Evolutionary conservation across 1,284 basidiomycete genomes (phyloP).

Genomic region (Fistulinella cinereoalba): DNA sequence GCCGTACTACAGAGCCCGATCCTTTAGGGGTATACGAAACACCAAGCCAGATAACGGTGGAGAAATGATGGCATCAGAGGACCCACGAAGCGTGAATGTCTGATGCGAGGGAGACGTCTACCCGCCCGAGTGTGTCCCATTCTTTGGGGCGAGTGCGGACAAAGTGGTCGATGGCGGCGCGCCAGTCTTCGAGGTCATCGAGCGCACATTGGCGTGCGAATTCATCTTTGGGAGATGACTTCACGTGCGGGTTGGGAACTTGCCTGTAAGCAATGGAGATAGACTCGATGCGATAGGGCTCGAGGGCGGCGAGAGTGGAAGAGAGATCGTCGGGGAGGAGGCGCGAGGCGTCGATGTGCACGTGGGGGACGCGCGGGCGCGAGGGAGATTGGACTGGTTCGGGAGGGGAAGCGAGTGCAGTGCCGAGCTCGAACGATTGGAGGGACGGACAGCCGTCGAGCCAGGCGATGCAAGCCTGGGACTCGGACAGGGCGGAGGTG

Average conservation of each 20-base stretch:
- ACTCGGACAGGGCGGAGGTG: constrained; percentile 14
- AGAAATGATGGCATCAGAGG: constrained; percentile 12
- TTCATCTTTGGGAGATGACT: constrained; percentile 16
- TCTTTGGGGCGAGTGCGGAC: constrained; percentile 11
- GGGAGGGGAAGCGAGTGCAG: constrained; percentile 17
- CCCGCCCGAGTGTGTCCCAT: constrained; percentile 16
- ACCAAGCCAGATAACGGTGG: too few relatives aligned
- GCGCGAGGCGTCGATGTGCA: constrained; percentile 31
- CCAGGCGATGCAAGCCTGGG: constrained; percentile 27
- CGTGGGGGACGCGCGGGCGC: constrained; percentile 16
- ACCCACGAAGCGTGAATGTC: constrained; percentile 23
- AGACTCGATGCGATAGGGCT: constrained; percentile 17
- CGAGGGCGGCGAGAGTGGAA: constrained; percentile 19
- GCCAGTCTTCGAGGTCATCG: constrained; percentile 32
- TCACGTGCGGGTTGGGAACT: constrained; percentile 1
- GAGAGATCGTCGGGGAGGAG: constrained; percentile 22
- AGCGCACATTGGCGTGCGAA: constrained; percentile 31
- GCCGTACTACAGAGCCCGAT: too few relatives aligned
- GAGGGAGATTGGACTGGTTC: not conserved
- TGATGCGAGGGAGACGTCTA: constrained; percentile 15
- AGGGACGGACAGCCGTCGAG: constrained; percentile 25
- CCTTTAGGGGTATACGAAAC: constrained; percentile 9
- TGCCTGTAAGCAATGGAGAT: constrained; percentile 25
- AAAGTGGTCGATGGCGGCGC: constrained; percentile 20
- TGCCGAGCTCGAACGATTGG: constrained; percentile 21